A percentile compares a stretch with the other conserved stretches of the same genome.
Evolutionary conservation across 345 rosid genomes (phyloP).

Genomic region (Pseudoturritis turrita): DNA sequence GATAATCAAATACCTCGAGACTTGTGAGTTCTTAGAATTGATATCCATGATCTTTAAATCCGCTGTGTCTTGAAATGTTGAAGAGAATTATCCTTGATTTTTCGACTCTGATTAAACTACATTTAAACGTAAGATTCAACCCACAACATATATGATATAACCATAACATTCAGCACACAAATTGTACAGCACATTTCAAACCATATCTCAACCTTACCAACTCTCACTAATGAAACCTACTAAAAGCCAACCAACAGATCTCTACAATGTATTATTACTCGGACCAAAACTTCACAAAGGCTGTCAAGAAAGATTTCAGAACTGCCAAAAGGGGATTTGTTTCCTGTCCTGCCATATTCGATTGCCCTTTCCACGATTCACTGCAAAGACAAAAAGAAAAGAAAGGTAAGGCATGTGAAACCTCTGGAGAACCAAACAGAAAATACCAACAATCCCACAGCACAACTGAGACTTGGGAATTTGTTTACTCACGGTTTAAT

Average conservation of each 20-base stretch:
- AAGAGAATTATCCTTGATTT: not conserved
- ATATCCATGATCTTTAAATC: not conserved
- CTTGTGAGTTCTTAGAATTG: not conserved
- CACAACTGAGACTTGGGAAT: not conserved
- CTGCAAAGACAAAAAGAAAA: conserved; percentile 37
- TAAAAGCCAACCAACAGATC: not conserved
- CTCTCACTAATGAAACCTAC: conserved; percentile 15
- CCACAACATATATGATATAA: not conserved
- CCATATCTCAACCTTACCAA: conserved; percentile 13
- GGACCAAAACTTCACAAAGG: conserved; percentile 77
- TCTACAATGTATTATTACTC: conserved; percentile 38
- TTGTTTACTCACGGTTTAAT: conserved; percentile 64
- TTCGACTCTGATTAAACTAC: not conserved
- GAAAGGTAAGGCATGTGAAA: not conserved
- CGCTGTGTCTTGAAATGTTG: not conserved
- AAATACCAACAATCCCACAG: not conserved
- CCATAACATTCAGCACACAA: conserved; percentile 10
- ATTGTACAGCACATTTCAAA: conserved; percentile 4
- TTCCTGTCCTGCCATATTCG: conserved; percentile 33
- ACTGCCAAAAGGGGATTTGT: conserved; percentile 47
- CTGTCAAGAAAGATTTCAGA: conserved; percentile 49
- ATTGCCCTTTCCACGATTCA: conserved; percentile 64
- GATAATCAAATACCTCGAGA: not conserved
- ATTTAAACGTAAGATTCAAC: not conserved
- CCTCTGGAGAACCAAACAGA: not conserved